Evolutionary conservation across 805 yeast genomes (phyloP).

Genomic region (Ogataea pilisensis): DNA sequence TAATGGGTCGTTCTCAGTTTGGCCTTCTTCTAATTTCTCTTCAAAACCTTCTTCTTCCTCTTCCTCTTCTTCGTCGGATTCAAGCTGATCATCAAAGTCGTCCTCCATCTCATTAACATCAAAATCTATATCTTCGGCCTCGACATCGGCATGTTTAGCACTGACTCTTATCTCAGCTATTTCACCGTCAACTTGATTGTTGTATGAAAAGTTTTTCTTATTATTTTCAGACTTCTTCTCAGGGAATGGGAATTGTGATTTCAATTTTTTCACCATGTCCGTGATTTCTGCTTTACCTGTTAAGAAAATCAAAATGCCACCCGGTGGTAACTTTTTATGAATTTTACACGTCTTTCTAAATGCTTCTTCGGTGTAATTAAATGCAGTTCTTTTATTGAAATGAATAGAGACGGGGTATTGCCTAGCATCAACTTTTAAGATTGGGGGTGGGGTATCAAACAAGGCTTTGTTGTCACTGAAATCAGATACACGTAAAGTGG

Average conservation of each 20-base stretch:
- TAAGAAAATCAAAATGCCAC: constrained; percentile 86
- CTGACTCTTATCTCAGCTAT: constrained; percentile 44
- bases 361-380: constrained; percentile 82
- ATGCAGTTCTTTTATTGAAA: constrained; percentile 75
- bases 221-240: constrained; percentile 15
- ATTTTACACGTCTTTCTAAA: constrained; percentile 81
- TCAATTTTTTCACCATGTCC: constrained; percentile 64
- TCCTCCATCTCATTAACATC: constrained; percentile 36
- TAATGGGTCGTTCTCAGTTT: constrained; percentile 70
- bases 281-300: constrained; percentile 95
- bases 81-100: constrained; percentile 38
- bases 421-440: constrained; percentile 84
- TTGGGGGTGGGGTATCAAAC: constrained; percentile 76
- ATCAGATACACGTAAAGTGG: constrained; percentile 90
- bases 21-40: constrained; percentile 67
- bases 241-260: constrained; percentile 62
- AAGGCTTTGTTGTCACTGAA: constrained; percentile 76
- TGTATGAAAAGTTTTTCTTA: constrained; percentile 3
- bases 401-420: constrained; percentile 92
- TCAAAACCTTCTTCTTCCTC: constrained; percentile 66
- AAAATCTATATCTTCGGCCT: constrained; percentile 85
- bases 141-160: constrained; percentile 63
- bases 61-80: constrained; percentile 49
- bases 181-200: constrained; percentile 29
- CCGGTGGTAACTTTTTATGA: constrained; percentile 83